Percentiles rank a stretch among this genome's conserved stretches.
These are phyloP conservation scores for Arthrobotrys sinensis DNA, from an alignment of 2,329 filamentous ascomycete genomes.

Conservation along the genomic window DNA sequence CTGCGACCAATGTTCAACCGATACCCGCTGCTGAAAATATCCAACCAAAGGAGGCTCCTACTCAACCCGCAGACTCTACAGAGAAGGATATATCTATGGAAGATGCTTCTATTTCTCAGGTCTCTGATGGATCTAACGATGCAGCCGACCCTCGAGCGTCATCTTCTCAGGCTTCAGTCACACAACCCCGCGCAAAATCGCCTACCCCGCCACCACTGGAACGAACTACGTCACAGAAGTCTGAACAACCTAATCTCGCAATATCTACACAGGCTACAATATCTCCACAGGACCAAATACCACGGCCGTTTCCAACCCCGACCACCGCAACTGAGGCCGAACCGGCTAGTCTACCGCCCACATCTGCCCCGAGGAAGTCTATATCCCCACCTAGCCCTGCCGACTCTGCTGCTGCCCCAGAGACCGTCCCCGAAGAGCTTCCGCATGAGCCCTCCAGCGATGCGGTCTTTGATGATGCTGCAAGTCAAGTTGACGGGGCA, in stretches of 20 bases:
- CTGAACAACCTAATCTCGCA: slow-evolving; percentile 54
- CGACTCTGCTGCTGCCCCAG: slow-evolving; percentile 28
- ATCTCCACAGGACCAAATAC: slow-evolving; percentile 40
- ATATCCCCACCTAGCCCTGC: slow-evolving; percentile 53
- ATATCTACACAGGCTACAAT: slow-evolving; percentile 50
- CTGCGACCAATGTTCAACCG: not conserved
- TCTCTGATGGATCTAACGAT: slow-evolving; percentile 6
- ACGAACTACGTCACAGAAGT: slow-evolving; percentile 40
- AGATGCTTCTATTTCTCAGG: slow-evolving; percentile 6
- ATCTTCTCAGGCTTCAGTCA: slow-evolving; percentile 29
- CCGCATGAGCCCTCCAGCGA: not conserved
- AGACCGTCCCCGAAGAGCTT: not conserved
- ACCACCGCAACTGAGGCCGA: slow-evolving; percentile 55
- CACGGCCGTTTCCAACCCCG: slow-evolving; percentile 55
- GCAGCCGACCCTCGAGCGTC: slow-evolving; percentile 25
- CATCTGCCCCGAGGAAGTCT: slow-evolving; percentile 41
- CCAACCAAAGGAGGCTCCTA: slow-evolving; percentile 10
- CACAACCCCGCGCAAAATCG: slow-evolving; percentile 47
- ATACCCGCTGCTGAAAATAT: not conserved
- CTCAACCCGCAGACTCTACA: not conserved
- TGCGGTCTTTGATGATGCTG: slow-evolving; percentile 21
- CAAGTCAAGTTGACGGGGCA: not conserved
- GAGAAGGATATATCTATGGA: slow-evolving; percentile 15
- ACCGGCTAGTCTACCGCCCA: slow-evolving; percentile 28
- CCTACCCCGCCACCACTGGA: slow-evolving; percentile 44